Percentiles rank a stretch among this genome's conserved stretches.
phyloP scores from a whole-genome alignment of 1,284 basidiomycete genomes.

The Marasmius fiardii region DNA sequence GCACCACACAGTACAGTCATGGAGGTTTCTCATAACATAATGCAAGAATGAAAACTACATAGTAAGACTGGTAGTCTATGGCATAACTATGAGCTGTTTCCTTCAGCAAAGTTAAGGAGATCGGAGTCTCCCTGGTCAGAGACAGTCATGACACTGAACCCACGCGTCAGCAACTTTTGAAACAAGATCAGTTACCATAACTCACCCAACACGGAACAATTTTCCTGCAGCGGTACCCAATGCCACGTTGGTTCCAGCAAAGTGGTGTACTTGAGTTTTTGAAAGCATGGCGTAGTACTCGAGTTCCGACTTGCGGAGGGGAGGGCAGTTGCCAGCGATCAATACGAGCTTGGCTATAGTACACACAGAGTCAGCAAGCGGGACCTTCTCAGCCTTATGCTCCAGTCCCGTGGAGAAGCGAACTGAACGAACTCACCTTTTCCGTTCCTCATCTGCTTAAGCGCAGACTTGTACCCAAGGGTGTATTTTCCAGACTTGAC shows the following conservation, averaged over 20 bases:
- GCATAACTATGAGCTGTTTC: slow-evolving; percentile 20
- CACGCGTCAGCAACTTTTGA: slow-evolving; percentile 9
- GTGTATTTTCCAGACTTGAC: slow-evolving; percentile 97
- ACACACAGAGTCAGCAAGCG: slow-evolving; percentile 56
- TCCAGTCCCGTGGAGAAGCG: slow-evolving; percentile 81
- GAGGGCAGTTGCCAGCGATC: slow-evolving; percentile 99
- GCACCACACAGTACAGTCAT: not conserved
- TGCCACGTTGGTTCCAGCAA: slow-evolving; percentile 94
- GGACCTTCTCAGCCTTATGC: slow-evolving; percentile 97
- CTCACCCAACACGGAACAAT: slow-evolving; percentile 97
- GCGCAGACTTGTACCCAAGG: slow-evolving; percentile 94
- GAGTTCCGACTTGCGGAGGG: slow-evolving; percentile 97
- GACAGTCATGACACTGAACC: slow-evolving; percentile 89
- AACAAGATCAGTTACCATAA: slow-evolving; percentile 17
- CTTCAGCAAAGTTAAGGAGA: slow-evolving; percentile 78
- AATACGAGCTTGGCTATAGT: slow-evolving; percentile 93
- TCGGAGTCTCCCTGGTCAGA: slow-evolving; percentile 97
- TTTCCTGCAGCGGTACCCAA: slow-evolving; percentile 99
- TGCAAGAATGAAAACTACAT: not conserved
- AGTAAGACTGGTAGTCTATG: not conserved
- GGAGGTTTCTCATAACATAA: not conserved
- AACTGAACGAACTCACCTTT: slow-evolving; percentile 74
- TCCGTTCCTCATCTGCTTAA: slow-evolving; percentile 98
- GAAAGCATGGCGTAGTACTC: slow-evolving; percentile 99
- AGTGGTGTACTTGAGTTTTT: slow-evolving; percentile 97